Conservation (phyloP, 176 grass and related monocot genomes). For the Lolium multiflorum region DNA sequence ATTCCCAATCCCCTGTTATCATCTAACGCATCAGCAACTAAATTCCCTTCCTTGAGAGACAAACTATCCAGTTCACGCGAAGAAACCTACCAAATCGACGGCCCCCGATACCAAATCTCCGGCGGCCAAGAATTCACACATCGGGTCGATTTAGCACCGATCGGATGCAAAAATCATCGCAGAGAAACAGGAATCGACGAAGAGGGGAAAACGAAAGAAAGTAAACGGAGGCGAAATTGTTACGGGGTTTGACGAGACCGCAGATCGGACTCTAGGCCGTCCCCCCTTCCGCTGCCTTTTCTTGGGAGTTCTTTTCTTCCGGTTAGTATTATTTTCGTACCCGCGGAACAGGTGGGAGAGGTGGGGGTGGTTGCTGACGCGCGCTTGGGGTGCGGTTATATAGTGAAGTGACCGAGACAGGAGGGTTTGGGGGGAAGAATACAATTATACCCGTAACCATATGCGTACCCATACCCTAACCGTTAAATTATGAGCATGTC, state of each 20-base stretch:
- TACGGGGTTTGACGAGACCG: conserved; percentile 34
- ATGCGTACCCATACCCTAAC: no score
- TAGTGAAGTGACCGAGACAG: not conserved
- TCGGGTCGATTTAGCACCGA: conserved; percentile 26
- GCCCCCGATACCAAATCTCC: not conserved
- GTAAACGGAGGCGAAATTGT: not conserved
- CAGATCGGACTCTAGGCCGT: conserved; percentile 32
- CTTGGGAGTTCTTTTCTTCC: conserved; percentile 18
- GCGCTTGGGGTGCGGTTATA: not conserved
- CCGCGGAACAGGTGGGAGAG: not conserved
- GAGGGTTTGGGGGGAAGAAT: no score
- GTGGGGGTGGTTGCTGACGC: not conserved
- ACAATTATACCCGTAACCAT: no score
- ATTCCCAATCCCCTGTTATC: not conserved
- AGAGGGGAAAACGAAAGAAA: not conserved
- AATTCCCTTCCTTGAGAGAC: not conserved
- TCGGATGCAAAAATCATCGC: not conserved
- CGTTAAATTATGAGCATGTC: no score
- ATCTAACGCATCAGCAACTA: not conserved
- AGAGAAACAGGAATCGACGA: not conserved
- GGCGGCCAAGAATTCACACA: not conserved
- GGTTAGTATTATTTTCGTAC: not conserved
- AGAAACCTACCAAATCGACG: conserved; percentile 7
- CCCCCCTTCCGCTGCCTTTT: conserved; percentile 9
- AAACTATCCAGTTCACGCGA: not conserved